Base-by-base conservation (phyloP, 2,329 filamentous ascomycete genomes). In the Ophiostoma perfectum region DNA sequence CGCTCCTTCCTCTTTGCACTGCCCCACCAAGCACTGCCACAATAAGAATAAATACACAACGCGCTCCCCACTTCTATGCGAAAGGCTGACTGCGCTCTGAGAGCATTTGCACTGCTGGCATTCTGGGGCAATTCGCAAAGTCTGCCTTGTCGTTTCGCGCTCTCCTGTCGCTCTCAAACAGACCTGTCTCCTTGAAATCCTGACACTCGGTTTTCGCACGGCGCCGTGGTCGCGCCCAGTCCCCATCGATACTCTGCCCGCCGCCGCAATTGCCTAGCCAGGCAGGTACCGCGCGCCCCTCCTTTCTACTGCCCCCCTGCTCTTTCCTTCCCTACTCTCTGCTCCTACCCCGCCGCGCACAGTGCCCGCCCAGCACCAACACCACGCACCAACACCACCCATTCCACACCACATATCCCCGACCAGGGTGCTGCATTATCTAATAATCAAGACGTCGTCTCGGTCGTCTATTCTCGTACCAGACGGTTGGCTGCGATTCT, bases 101-200 rank as follows among this genome's bases (percentile, higher is more conserved):
- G 27, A 44, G 55, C 27, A 14, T 7, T 38, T 58, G n/a, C 38
- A 12, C 11, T 49, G 45, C 55, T 55, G 49, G 49, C 27, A 55
- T 36, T 55, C 49, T 55, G 49, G n/a, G 27, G 27, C 27, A 55
- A 36, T 8, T 55, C 49, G 49, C 3, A 44, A 73, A 79, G 76
- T 80, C 79, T 82, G 80, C 81, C 80, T 82, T 75, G 78, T 67
- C 67, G n/a, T 64, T 65, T 55, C 49, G 49, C 49, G 49, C 49
- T 55, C 49, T 55, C 7, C 27, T 55, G 49, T 27, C 49, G 18
- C 18, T 55, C 49, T 55, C n/a, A 55, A 52, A 52, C 49, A 36
- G 27, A 55, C 18, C 36, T 12, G 8, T 47, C 6, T 42, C 63
- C 45, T 58, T 47, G 49, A 65, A 7, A 4, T 42, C 12, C 47